Evolutionary conservation across 805 yeast species (phyloP).

Genomic region (Candida railenensis): DNA sequence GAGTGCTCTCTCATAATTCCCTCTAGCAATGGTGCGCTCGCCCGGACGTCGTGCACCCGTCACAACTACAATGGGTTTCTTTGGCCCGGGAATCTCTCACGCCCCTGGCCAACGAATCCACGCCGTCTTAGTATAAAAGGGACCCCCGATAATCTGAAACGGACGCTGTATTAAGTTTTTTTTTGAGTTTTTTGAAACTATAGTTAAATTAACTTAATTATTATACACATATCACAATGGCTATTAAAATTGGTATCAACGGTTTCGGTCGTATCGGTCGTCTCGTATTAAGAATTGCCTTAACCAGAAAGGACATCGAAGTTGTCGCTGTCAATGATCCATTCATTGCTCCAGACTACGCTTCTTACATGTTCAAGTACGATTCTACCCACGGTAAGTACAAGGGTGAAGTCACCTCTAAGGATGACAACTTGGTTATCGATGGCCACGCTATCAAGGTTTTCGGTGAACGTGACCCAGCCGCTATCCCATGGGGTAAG

Average conservation of each 20-base stretch:
- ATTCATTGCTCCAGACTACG: slow-evolving; percentile 84
- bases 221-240: slow-evolving; percentile 33
- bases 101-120: neutral
- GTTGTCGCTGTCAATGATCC: slow-evolving; percentile 92
- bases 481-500: slow-evolving; percentile 84
- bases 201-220: slow-evolving; percentile 2
- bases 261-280: slow-evolving; percentile 96
- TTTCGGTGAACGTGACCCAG: slow-evolving; percentile 83
- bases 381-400: slow-evolving; percentile 90
- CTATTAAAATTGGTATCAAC: slow-evolving; percentile 81
- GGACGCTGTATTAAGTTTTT: no score
- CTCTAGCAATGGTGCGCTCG: slow-evolving; percentile 8
- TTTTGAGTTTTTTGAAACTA: neutral
- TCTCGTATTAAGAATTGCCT: slow-evolving; percentile 81
- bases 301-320: slow-evolving; percentile 69
- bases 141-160: neutral
- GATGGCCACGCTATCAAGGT: slow-evolving; percentile 67
- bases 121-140: slow-evolving; percentile 4
- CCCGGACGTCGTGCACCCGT: slow-evolving; percentile 9
- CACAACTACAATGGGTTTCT: slow-evolving; percentile 11
- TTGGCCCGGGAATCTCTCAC: slow-evolving; percentile 13
- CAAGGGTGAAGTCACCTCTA: slow-evolving; percentile 68
- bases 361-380: slow-evolving; percentile 93
- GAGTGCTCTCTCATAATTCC: no score
- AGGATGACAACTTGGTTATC: slow-evolving; percentile 61